phyloP scores from a whole-genome alignment of 129 eudicot genomes.

The Lactuca saligna region DNA sequence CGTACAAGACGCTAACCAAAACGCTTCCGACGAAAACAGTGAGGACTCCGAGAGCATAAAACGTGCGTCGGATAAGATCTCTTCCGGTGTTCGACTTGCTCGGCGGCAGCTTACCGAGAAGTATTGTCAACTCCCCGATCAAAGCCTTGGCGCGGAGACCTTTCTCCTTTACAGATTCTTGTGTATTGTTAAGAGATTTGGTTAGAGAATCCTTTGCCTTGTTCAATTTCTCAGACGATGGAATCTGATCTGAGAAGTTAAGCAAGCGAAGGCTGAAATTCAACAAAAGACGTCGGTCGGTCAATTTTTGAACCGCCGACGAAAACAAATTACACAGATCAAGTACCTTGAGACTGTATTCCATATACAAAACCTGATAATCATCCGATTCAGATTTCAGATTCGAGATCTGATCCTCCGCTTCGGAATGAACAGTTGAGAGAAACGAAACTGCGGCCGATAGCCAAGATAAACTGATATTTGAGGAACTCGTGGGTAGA shows the following conservation, averaged over 20 bases:
- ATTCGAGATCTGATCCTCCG: slow-evolving; percentile 34
- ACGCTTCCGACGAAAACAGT: slow-evolving; percentile 39
- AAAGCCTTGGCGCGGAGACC: slow-evolving; percentile 30
- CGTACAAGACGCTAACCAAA: slow-evolving; percentile 26
- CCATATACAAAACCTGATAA: slow-evolving; percentile 38
- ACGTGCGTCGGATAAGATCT: slow-evolving; percentile 38
- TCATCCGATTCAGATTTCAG: slow-evolving; percentile 29
- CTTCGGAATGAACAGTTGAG: slow-evolving; percentile 42
- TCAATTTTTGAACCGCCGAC: slow-evolving; percentile 36
- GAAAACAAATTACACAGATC: slow-evolving; percentile 47
- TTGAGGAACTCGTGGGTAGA: not conserved
- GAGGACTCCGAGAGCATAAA: slow-evolving; percentile 37
- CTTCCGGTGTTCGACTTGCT: slow-evolving; percentile 25
- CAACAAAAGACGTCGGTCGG: slow-evolving; percentile 37
- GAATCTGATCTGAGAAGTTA: slow-evolving; percentile 10
- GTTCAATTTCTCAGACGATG: slow-evolving; percentile 34
- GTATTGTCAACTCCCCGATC: slow-evolving; percentile 29
- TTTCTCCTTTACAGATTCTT: slow-evolving; percentile 25
- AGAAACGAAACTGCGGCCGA: slow-evolving; percentile 34
- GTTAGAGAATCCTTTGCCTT: slow-evolving; percentile 30
- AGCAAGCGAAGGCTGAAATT: slow-evolving; percentile 40
- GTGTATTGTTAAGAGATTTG: slow-evolving; percentile 17
- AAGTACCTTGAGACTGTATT: slow-evolving; percentile 41
- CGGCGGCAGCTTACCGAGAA: slow-evolving; percentile 31
- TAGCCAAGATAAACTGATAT: slow-evolving; percentile 33